phyloP scores from a whole-genome alignment of 768 basidiomycete species.

The Collybiopsis luxurians region DNA sequence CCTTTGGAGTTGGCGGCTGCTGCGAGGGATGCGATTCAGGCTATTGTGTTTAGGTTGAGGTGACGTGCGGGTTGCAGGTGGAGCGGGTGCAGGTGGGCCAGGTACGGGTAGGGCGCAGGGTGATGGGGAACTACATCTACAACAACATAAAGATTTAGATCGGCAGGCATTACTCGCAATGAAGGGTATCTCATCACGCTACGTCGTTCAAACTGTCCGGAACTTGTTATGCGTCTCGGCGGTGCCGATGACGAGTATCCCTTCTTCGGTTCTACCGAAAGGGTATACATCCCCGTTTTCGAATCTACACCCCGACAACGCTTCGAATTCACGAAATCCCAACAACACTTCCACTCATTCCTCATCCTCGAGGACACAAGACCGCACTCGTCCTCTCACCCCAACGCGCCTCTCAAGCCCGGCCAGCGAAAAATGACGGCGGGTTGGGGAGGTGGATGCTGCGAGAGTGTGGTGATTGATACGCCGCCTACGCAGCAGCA shows the following conservation, averaged over 20 bases:
- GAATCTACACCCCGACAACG: not conserved
- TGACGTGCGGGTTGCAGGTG: too few relatives aligned
- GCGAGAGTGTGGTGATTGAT: conserved; percentile 82
- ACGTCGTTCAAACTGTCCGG: conserved; percentile 67
- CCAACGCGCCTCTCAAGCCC: conserved; percentile 58
- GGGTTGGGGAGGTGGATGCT: conserved; percentile 68
- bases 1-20: conserved; percentile 60
- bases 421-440: conserved; percentile 85
- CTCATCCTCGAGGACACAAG: too few relatives aligned
- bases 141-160: not conserved
- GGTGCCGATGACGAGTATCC: conserved; percentile 58
- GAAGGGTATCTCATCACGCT: conserved; percentile 45
- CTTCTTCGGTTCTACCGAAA: conserved; percentile 49
- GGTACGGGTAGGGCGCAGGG: too few relatives aligned
- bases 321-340: conserved; percentile 32
- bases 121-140: too few relatives aligned
- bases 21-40: conserved; percentile 57
- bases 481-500: too few relatives aligned
- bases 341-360: conserved; percentile 34
- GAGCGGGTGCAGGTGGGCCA: too few relatives aligned
- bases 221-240: conserved; percentile 72
- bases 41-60: conserved; percentile 56
- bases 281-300: conserved; percentile 18
- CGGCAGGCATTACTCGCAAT: not conserved
- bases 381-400: conserved; percentile 45